These are phyloP conservation scores for Vigna reflexopilosa DNA, from an alignment of 306 rosid species.

Conservation along the genomic window DNA sequence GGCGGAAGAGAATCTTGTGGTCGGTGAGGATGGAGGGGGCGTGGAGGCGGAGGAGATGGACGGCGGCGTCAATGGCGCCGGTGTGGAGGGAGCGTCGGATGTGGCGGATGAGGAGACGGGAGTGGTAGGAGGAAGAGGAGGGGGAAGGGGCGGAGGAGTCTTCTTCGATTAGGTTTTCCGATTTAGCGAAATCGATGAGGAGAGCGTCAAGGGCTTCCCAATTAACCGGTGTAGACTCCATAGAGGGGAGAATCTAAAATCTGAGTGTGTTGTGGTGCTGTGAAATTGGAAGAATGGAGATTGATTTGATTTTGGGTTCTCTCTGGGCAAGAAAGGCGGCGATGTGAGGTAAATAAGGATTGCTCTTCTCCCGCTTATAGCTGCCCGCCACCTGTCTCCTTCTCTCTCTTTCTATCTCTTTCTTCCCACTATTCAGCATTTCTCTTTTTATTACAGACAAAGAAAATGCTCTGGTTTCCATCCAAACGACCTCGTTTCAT, in stretches of 20 bases:
- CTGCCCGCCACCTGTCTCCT: slow-evolving; percentile 48
- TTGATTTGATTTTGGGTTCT: background rate
- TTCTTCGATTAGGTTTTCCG: slow-evolving; percentile 89
- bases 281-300: slow-evolving; percentile 7
- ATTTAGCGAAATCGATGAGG: slow-evolving; percentile 86
- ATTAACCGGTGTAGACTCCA: slow-evolving; percentile 82
- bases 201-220: slow-evolving; percentile 95
- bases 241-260: background rate
- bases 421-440: background rate
- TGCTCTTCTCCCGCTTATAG: slow-evolving; percentile 33
- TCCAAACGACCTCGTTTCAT: no score
- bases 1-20: slow-evolving; percentile 86
- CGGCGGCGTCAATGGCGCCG: slow-evolving; percentile 75
- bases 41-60: slow-evolving; percentile 75
- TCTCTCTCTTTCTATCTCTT: background rate
- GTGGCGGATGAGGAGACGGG: slow-evolving; percentile 80
- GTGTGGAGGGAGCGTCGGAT: slow-evolving; percentile 77
- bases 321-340: slow-evolving; percentile 62
- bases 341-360: slow-evolving; percentile 44
- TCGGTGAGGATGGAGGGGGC: slow-evolving; percentile 89
- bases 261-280: slow-evolving; percentile 6
- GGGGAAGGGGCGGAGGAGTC: slow-evolving; percentile 50
- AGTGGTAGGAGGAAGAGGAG: slow-evolving; percentile 79
- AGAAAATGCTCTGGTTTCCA: no score
- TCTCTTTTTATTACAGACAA: no score